Evolutionary conservation across 306 rosid genomes (phyloP).

Genomic region (Sicyos edulis): DNA sequence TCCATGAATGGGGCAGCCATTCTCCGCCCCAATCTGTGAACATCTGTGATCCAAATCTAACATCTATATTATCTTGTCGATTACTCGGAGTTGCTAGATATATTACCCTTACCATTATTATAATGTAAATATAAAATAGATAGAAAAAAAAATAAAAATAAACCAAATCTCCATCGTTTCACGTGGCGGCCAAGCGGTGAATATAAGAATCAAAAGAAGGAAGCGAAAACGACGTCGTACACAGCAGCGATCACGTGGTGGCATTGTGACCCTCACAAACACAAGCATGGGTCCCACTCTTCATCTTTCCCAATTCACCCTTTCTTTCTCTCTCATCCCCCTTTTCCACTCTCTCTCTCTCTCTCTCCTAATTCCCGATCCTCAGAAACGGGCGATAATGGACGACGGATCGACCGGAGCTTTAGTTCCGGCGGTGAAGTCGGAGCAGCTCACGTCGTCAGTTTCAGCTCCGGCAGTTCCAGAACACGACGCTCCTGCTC

Average conservation of each 20-base stretch:
- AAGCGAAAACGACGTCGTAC: constrained; percentile 9
- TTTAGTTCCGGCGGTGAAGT: constrained; percentile 33
- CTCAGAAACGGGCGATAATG: constrained; percentile 29
- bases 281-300: constrained; percentile 15
- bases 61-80: too few species aligned
- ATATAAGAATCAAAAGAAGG: not conserved
- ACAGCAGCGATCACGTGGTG: constrained; percentile 11
- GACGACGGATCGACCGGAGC: constrained; percentile 39
- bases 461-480: constrained; percentile 1
- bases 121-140: too few species aligned
- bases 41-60: too few species aligned
- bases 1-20: too few species aligned
- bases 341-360: constrained; percentile 7
- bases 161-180: not conserved
- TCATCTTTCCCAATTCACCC: not conserved
- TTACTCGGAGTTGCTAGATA: too few species aligned
- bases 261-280: constrained; percentile 26
- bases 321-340: not conserved
- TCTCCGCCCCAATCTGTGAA: too few species aligned
- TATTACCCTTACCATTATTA: too few species aligned
- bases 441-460: constrained; percentile 23
- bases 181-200: not conserved
- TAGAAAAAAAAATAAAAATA: not conserved
- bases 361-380: not conserved
- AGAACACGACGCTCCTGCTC: constrained; percentile 28